Evolutionary conservation across 2,329 filamentous ascomycete genomes (phyloP).

Genomic region (Blumeria graminis): DNA sequence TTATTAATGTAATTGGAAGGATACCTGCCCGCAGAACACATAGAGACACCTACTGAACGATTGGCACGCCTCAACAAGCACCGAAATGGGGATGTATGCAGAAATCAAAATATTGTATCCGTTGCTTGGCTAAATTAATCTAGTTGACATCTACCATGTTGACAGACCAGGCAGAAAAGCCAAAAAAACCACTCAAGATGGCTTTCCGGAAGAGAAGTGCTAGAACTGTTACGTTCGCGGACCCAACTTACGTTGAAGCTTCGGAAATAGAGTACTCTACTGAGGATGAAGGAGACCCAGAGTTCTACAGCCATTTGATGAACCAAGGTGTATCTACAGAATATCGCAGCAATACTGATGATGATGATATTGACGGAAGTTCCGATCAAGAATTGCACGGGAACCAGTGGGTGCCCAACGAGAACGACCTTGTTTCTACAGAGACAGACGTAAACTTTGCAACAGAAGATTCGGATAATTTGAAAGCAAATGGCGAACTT

Average conservation of each 20-base stretch:
- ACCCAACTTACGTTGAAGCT: slow-evolving; percentile 47
- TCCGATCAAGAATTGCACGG: slow-evolving; percentile 19
- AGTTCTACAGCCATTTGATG: slow-evolving; percentile 22
- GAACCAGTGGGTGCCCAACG: slow-evolving; percentile 15
- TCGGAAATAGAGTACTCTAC: slow-evolving; percentile 47
- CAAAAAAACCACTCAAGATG: slow-evolving; percentile 50
- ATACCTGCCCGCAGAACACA: slow-evolving; percentile 90
- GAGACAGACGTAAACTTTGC: slow-evolving; percentile 4
- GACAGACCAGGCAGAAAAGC: slow-evolving; percentile 44
- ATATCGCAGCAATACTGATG: slow-evolving; percentile 11
- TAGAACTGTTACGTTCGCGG: slow-evolving; percentile 47
- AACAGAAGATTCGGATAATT: slow-evolving; percentile 1
- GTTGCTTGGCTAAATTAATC: not conserved
- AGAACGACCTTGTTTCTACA: slow-evolving; percentile 7
- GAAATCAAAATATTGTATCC: not conserved
- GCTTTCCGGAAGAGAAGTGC: slow-evolving; percentile 45
- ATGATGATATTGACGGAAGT: slow-evolving; percentile 15
- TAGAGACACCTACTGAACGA: slow-evolving; percentile 90
- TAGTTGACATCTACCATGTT: slow-evolving; percentile 48
- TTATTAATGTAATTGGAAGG: slow-evolving; percentile 25
- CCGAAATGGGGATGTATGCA: slow-evolving; percentile 76
- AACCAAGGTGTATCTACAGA: slow-evolving; percentile 19
- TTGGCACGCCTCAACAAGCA: slow-evolving; percentile 90
- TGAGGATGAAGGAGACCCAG: slow-evolving; percentile 29
- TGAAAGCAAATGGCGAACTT: slow-evolving; percentile 40